These are phyloP conservation scores for Saccharomycopsis sp. DNA, from an alignment of 805 yeast species.

Conservation along the genomic window DNA sequence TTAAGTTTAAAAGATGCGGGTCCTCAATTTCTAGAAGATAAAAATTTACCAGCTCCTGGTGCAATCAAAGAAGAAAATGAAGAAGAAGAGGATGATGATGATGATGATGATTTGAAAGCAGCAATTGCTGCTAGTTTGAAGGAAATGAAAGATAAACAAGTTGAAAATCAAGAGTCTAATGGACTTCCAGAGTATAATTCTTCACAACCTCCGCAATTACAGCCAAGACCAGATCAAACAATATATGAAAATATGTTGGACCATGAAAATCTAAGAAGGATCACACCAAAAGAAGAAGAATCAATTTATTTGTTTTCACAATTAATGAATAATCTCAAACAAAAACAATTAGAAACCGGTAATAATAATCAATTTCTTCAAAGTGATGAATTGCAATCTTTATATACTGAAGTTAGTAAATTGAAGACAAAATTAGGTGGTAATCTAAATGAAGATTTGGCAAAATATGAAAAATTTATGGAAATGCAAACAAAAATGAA, in stretches of 20 bases:
- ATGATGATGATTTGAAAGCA: conserved; percentile 82
- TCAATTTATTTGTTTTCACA: conserved; percentile 59
- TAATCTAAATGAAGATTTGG: conserved; percentile 45
- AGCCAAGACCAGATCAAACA: neutral
- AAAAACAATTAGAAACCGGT: conserved; percentile 21
- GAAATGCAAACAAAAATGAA: conserved; percentile 72
- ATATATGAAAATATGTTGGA: conserved; percentile 10
- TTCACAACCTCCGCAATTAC: neutral
- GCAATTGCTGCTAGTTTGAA: conserved; percentile 88
- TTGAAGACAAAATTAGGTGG: conserved; percentile 62
- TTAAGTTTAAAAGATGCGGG: conserved; percentile 55
- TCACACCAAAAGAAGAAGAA: conserved; percentile 58
- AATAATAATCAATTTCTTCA: conserved; percentile 23
- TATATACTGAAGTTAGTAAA: conserved; percentile 48
- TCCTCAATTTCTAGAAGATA: conserved; percentile 10
- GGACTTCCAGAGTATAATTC: neutral
- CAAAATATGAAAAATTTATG: conserved; percentile 53
- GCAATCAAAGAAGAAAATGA: conserved; percentile 4
- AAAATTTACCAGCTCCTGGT: conserved; percentile 11
- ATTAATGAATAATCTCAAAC: conserved; percentile 43
- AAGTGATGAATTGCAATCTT: conserved; percentile 42
- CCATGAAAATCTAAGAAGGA: conserved; percentile 14
- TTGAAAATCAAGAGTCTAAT: neutral
- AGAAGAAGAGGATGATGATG: conserved; percentile 37
- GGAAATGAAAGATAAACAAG: conserved; percentile 36